phyloP scores from a whole-genome alignment of 1,284 basidiomycete species.

The Cystobasidium sp. region DNA sequence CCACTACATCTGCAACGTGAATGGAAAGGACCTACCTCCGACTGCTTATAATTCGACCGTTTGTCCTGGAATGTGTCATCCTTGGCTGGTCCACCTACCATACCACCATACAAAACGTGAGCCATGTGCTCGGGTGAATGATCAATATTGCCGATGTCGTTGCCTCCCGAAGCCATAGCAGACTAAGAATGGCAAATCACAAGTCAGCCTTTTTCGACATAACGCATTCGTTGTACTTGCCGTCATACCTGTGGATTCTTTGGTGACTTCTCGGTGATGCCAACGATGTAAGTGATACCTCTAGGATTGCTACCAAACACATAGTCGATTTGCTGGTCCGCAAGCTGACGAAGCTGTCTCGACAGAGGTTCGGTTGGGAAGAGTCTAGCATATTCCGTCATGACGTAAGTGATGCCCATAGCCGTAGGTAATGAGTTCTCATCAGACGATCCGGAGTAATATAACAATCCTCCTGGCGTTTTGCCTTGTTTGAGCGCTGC shows the following conservation, averaged over 20 bases:
- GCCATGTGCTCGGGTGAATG: conserved; percentile 71
- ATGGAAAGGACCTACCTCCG: conserved; percentile 63
- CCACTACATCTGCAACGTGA: too few relatives aligned
- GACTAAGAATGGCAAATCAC: neutral
- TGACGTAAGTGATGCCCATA: conserved; percentile 32
- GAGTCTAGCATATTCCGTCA: conserved; percentile 56
- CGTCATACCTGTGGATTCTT: conserved; percentile 65
- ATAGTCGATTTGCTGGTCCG: conserved; percentile 77
- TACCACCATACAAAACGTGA: conserved; percentile 80
- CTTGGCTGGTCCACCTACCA: conserved; percentile 82
- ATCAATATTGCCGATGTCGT: conserved; percentile 68
- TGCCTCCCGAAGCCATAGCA: conserved; percentile 74
- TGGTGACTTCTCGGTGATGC: conserved; percentile 84
- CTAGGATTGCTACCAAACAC: conserved; percentile 83
- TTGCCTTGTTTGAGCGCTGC: conserved; percentile 26
- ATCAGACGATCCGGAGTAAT: conserved; percentile 30
- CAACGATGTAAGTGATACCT: conserved; percentile 79
- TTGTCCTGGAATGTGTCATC: conserved; percentile 80
- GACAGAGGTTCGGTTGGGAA: conserved; percentile 68
- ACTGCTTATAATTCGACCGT: conserved; percentile 78
- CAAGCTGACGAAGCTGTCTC: conserved; percentile 69
- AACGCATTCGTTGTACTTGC: too few relatives aligned
- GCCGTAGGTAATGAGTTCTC: conserved; percentile 33
- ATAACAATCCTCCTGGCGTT: conserved; percentile 36
- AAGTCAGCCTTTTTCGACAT: too few relatives aligned